Conservation (phyloP, 2,329 filamentous ascomycete genomes). For the Penicillium sp. region DNA sequence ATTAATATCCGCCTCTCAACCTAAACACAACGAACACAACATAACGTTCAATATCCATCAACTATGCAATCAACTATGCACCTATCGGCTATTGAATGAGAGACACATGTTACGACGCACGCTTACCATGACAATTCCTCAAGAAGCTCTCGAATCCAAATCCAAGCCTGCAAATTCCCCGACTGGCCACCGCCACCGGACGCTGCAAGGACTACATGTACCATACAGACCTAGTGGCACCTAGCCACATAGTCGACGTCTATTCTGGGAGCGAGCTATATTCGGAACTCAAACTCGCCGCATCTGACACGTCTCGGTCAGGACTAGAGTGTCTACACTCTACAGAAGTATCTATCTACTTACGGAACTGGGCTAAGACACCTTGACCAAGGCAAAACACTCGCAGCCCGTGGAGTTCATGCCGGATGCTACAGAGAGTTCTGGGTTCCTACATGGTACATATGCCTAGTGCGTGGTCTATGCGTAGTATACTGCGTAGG, state of each 20-base stretch:
- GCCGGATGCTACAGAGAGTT: constrained; percentile 11
- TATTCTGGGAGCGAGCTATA: constrained; percentile 11
- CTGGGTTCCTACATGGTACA: constrained; percentile 15
- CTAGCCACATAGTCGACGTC: constrained; percentile 9
- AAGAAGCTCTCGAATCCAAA: background rate
- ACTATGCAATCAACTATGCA: too few relatives aligned
- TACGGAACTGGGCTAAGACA: background rate
- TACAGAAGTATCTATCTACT: background rate
- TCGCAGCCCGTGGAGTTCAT: constrained; percentile 20
- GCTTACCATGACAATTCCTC: background rate
- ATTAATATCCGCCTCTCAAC: too few relatives aligned
- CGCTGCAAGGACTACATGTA: constrained; percentile 26
- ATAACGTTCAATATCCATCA: too few relatives aligned
- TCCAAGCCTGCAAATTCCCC: constrained; percentile 18
- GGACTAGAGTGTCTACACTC: background rate
- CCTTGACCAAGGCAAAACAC: constrained; percentile 4
- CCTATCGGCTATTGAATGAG: too few relatives aligned
- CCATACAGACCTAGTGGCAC: constrained; percentile 22
- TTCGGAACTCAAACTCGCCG: constrained; percentile 28
- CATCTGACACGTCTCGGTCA: constrained; percentile 28
- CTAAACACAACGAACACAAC: too few relatives aligned
- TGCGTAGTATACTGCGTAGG: background rate
- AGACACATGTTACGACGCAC: background rate
- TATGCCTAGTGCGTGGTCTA: constrained; percentile 4
- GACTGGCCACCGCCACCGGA: constrained; percentile 17